Evolutionary conservation across 148 eudicot species (phyloP).

Genomic region (Rhododendron henanense): DNA sequence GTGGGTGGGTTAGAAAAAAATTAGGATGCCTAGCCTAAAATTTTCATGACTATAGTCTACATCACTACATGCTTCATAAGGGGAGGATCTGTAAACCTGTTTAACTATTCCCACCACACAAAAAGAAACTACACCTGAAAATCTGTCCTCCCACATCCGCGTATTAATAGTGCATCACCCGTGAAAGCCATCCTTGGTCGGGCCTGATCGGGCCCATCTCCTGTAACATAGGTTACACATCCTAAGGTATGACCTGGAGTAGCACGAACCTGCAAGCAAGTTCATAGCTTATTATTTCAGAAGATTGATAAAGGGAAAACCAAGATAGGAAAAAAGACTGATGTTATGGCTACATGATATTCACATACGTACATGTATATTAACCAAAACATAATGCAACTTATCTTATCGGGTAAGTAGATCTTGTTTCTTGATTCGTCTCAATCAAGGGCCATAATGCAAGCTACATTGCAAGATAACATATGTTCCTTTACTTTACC

Average conservation of each 20-base stretch:
- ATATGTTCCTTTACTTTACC: not conserved
- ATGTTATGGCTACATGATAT: not conserved
- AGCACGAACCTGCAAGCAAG: constrained; percentile 67
- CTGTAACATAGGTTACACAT: constrained; percentile 93
- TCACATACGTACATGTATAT: not conserved
- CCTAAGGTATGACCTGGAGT: constrained; percentile 97
- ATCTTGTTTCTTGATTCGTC: not conserved
- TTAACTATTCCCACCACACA: not conserved
- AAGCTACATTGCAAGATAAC: not conserved
- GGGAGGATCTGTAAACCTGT: not conserved
- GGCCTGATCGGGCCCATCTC: constrained; percentile 82
- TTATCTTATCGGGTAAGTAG: not conserved
- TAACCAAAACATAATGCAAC: not conserved
- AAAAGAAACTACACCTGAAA: constrained; percentile 60
- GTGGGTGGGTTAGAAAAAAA: not conserved
- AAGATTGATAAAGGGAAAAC: not conserved
- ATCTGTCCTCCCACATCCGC: constrained; percentile 98
- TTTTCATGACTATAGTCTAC: not conserved
- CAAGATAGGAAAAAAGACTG: not conserved
- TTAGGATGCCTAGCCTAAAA: not conserved
- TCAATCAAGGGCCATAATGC: not conserved
- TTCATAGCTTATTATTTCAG: not conserved
- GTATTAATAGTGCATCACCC: constrained; percentile 85
- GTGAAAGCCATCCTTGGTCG: constrained; percentile 95
- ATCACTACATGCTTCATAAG: not conserved